Conservation (phyloP, 768 basidiomycete species). For the Lentinula edodes region DNA sequence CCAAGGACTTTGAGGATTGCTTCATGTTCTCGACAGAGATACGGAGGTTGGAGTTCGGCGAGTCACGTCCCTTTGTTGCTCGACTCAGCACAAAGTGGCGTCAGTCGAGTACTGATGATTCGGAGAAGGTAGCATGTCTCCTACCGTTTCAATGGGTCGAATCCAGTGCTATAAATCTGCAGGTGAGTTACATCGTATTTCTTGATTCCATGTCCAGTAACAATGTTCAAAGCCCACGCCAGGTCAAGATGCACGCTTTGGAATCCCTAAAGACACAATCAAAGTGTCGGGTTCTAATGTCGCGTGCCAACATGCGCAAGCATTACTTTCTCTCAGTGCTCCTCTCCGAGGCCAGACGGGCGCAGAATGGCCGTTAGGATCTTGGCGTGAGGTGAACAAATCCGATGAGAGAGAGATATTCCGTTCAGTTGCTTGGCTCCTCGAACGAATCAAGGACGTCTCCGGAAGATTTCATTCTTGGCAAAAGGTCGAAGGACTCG, state of each 20-base stretch:
- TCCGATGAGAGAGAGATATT: slow-evolving; percentile 81
- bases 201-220: slow-evolving; percentile 8
- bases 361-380: slow-evolving; percentile 69
- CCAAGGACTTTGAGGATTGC: slow-evolving; percentile 60
- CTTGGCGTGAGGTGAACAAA: slow-evolving; percentile 81
- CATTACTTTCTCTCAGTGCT: slow-evolving; percentile 73
- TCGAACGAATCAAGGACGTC: slow-evolving; percentile 77
- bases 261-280: slow-evolving; percentile 52
- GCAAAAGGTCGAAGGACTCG: slow-evolving; percentile 48
- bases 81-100: slow-evolving; percentile 75
- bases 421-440: slow-evolving; percentile 78
- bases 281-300: slow-evolving; percentile 48
- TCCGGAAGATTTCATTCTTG: slow-evolving; percentile 61
- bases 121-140: slow-evolving; percentile 47
- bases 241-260: slow-evolving; percentile 53
- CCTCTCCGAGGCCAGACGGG: slow-evolving; percentile 67
- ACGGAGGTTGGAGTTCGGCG: slow-evolving; percentile 75
- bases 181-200: slow-evolving; percentile 34
- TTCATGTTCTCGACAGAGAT: slow-evolving; percentile 84
- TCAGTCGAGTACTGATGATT: slow-evolving; percentile 48
- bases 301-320: slow-evolving; percentile 70
- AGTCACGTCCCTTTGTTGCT: slow-evolving; percentile 72
- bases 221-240: slow-evolving; percentile 40
- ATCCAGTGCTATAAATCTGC: slow-evolving; percentile 40
- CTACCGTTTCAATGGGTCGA: slow-evolving; percentile 64